Evolutionary conservation across 2,329 filamentous ascomycete species (phyloP).

Genomic region (Hyphodiscus sp.): DNA sequence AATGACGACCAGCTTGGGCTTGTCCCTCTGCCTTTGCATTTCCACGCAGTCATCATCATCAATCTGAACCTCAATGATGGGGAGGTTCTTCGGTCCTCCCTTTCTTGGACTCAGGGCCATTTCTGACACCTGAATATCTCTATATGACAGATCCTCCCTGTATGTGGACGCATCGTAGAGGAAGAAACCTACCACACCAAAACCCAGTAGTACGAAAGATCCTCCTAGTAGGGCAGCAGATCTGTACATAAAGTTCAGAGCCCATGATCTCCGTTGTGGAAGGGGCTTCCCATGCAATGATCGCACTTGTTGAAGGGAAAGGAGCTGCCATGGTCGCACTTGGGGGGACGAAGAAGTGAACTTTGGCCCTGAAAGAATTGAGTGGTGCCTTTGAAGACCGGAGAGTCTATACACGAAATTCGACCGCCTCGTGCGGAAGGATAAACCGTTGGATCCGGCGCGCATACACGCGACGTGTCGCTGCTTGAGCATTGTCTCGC

Average conservation of each 20-base stretch:
- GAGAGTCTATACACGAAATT: background rate
- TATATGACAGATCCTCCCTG: slow-evolving; percentile 56
- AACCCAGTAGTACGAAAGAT: slow-evolving; percentile 63
- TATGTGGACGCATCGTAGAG: slow-evolving; percentile 92
- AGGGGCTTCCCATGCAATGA: slow-evolving; percentile 46
- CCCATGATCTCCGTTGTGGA: slow-evolving; percentile 40
- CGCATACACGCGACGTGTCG: slow-evolving; percentile 17
- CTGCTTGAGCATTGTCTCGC: slow-evolving; percentile 18
- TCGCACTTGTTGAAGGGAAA: slow-evolving; percentile 14
- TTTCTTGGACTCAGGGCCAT: slow-evolving; percentile 72
- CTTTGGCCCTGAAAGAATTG: slow-evolving; percentile 1
- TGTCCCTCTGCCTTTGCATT: slow-evolving; percentile 68
- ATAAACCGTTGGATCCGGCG: slow-evolving; percentile 3
- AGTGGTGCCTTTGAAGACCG: slow-evolving; percentile 1
- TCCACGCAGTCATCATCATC: slow-evolving; percentile 78
- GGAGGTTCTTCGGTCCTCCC: slow-evolving; percentile 91
- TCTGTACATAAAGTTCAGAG: slow-evolving; percentile 58
- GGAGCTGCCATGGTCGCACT: slow-evolving; percentile 10
- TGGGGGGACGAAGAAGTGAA: background rate
- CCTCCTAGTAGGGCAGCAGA: slow-evolving; percentile 68
- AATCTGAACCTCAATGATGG: slow-evolving; percentile 79
- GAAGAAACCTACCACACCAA: slow-evolving; percentile 77
- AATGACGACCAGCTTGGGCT: slow-evolving; percentile 86
- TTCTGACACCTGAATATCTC: slow-evolving; percentile 78
- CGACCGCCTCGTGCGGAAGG: slow-evolving; percentile 1